These are phyloP conservation scores for Petrea volubilis DNA, from an alignment of 257 asterid genomes.

Conservation along the genomic window DNA sequence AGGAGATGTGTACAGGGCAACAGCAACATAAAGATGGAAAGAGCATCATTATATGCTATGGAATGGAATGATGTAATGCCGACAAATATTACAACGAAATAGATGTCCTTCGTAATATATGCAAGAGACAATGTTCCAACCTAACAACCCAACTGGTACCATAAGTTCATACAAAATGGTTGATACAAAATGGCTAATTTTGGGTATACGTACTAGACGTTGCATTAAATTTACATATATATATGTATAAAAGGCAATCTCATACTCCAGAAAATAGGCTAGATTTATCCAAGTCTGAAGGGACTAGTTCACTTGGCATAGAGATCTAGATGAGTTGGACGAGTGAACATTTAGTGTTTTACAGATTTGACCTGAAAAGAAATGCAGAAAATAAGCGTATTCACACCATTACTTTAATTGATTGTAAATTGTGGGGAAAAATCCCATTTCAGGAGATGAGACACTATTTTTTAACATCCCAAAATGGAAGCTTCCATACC, in stretches of 20 bases:
- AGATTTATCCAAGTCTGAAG: not conserved
- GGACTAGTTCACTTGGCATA: not conserved
- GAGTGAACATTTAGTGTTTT: too few species aligned
- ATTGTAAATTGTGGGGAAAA: not conserved
- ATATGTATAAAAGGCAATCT: not conserved
- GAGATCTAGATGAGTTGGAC: not conserved
- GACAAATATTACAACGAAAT: not conserved
- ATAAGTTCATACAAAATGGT: not conserved
- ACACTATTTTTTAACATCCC: not conserved
- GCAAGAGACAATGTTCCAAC: not conserved
- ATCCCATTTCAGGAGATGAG: not conserved
- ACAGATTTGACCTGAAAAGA: not conserved
- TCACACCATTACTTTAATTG: not conserved
- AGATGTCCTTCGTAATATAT: not conserved
- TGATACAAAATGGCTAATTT: not conserved
- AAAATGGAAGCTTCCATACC: not conserved
- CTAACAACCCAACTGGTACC: not conserved
- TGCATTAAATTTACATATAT: not conserved
- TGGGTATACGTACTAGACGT: not conserved
- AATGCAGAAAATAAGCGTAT: not conserved
- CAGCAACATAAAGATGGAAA: not conserved
- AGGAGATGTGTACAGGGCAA: not conserved
- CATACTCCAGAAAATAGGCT: not conserved
- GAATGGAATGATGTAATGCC: not conserved
- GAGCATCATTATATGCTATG: not conserved